Percentiles rank a stretch among this genome's conserved stretches.
phyloP scores from a whole-genome alignment of 1,139 yeast genomes.

The Hanseniaspora uvarum region DNA sequence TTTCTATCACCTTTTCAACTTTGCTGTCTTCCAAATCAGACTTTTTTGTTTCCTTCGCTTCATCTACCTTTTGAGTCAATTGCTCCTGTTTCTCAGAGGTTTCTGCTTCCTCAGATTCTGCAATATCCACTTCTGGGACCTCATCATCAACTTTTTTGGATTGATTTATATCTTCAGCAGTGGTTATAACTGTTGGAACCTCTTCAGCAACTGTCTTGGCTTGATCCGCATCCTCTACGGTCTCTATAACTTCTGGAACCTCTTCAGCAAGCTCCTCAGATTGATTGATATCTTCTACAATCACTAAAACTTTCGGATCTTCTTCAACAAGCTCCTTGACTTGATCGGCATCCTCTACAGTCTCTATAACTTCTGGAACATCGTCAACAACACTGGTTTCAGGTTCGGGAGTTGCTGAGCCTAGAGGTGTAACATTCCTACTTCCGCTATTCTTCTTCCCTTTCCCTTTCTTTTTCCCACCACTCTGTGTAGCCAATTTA shows the following conservation, averaged over 20 bases:
- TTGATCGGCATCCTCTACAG: too few species aligned
- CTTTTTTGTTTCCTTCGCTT: background rate
- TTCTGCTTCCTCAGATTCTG: background rate
- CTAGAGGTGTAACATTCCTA: conserved; percentile 2
- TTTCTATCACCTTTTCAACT: background rate
- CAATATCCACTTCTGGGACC: background rate
- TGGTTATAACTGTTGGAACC: too few species aligned
- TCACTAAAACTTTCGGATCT: too few species aligned
- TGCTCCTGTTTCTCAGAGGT: background rate
- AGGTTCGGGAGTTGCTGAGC: background rate
- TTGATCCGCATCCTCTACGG: too few species aligned
- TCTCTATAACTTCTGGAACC: background rate
- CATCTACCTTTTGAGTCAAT: background rate
- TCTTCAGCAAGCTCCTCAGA: too few species aligned
- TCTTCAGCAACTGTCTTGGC: background rate
- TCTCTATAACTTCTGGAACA: background rate
- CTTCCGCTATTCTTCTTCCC: conserved; percentile 26
- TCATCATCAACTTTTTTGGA: too few species aligned
- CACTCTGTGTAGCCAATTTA: conserved; percentile 64
- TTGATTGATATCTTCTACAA: too few species aligned
- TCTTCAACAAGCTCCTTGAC: background rate
- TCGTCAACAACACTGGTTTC: background rate
- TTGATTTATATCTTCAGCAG: too few species aligned
- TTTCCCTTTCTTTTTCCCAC: conserved; percentile 25
- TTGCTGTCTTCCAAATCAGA: too few species aligned